These are phyloP conservation scores for Westerdykella ornata DNA, from an alignment of 2,329 filamentous ascomycete species.

Conservation along the genomic window DNA sequence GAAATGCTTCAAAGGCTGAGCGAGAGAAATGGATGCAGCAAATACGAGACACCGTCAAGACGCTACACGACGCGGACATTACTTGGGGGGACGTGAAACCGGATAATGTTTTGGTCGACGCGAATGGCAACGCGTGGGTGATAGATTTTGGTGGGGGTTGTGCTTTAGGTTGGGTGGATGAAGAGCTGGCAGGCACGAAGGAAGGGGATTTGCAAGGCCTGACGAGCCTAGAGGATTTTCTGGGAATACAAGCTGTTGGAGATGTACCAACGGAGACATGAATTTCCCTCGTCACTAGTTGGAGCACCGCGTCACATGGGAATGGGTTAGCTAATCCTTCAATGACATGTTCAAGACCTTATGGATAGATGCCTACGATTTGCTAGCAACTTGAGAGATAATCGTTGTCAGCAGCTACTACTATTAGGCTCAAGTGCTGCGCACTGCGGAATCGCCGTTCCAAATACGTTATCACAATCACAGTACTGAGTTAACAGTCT, in stretches of 20 bases:
- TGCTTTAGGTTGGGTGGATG: slow-evolving; percentile 36
- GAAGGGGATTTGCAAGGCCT: slow-evolving; percentile 31
- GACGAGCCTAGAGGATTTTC: slow-evolving; percentile 18
- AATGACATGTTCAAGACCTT: no score
- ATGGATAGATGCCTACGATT: no score
- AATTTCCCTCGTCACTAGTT: no score
- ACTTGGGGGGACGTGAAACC: slow-evolving; percentile 39
- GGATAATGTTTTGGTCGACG: slow-evolving; percentile 38
- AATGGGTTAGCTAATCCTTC: no score
- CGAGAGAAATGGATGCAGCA: slow-evolving; percentile 4
- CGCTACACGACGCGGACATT: slow-evolving; percentile 30
- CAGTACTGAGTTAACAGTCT: no score
- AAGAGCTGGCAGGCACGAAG: slow-evolving; percentile 28
- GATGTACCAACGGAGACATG: not conserved
- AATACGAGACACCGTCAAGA: slow-evolving; percentile 4
- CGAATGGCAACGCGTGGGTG: slow-evolving; percentile 33
- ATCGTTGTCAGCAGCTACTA: no score
- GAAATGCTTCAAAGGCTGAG: not conserved
- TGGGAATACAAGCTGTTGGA: not conserved
- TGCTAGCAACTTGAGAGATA: no score
- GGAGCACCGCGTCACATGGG: no score
- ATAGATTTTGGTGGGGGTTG: slow-evolving; percentile 38
- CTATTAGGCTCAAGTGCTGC: no score
- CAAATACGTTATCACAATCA: no score
- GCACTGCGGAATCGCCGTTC: no score